Base-by-base conservation (phyloP, 225 moss, liverwort and hornwort species). In the Lunularia cruciata region DNA sequence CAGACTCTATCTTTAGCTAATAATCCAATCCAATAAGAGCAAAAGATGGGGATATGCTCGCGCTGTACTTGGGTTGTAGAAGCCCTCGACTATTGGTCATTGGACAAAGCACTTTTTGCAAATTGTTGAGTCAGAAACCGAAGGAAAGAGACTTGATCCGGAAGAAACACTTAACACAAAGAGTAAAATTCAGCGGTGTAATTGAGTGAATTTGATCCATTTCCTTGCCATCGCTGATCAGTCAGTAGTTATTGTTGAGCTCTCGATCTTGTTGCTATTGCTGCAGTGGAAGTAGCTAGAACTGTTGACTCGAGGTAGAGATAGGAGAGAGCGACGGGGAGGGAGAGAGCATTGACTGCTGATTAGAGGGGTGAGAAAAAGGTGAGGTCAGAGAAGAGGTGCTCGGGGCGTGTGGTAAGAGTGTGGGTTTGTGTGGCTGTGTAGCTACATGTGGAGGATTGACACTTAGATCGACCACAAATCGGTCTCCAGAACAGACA, bases 381-480 rank as follows among this genome's bases (percentile, higher is more conserved):
- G 60, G 19, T 25, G 42, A 63, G 42, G 40, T 43, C 63, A 39
- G 63, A 63, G 28, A 57, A 27, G n/a, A 57, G 57, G 57, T 30
- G 32, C 25, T 43, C 39, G 19, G 16, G 63, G 63, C 45, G 45
- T 64, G 45, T 47, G 45, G 30, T 64, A 27, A 31, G 25, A 64
- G 63, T 40, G 61, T 28, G 63, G 23, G 55, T 38, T 19, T 64
- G 63, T 46, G 30, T 46, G 63, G 45, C 63, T 31, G 28, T 14
- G 28, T 64, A 46, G 14, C 46, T 46, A 31, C 63, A 28, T 8
- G 63, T 31, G 46, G 18, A 64, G 28, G 63, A 64, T 46, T 45
- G 63, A 23, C 63, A 7, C 39, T 45, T 43, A 3, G 63, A 64
- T 64, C 63, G 30, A 46, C 63, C 63, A 64, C 63, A 46, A 30